Percentiles rank a stretch among this genome's conserved stretches.
These are phyloP conservation scores for Chalaropsis thielavioides DNA, from an alignment of 2,329 filamentous ascomycete species.

Conservation along the genomic window DNA sequence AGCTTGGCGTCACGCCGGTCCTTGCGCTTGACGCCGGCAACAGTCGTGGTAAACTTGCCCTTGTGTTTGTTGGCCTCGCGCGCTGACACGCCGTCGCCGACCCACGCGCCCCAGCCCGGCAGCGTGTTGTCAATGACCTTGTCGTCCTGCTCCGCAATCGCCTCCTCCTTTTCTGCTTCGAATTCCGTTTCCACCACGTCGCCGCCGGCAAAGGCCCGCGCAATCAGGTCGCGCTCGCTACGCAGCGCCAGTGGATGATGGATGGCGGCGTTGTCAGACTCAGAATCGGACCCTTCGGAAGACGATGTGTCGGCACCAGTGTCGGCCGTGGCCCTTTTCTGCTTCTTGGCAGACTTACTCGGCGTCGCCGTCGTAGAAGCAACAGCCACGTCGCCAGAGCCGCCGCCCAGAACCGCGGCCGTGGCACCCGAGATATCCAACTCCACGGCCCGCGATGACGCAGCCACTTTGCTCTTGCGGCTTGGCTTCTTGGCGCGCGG, in stretches of 20 bases:
- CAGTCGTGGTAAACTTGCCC: constrained; percentile 47
- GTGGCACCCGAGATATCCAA: constrained; percentile 14
- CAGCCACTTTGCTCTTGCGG: constrained; percentile 20
- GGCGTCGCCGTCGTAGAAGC: not conserved
- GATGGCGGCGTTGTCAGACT: constrained; percentile 23
- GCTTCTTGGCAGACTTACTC: not conserved
- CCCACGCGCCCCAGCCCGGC: constrained; percentile 89
- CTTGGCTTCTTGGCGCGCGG: constrained; percentile 23
- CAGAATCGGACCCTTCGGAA: constrained; percentile 3
- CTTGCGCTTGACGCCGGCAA: constrained; percentile 59
- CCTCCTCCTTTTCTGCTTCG: constrained; percentile 59
- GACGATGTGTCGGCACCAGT: constrained; percentile 13
- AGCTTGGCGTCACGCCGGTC: constrained; percentile 72
- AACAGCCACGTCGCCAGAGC: not conserved
- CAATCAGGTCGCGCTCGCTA: constrained; percentile 51
- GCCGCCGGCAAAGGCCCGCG: constrained; percentile 75
- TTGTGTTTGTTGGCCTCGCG: constrained; percentile 50
- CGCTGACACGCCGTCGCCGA: constrained; percentile 65
- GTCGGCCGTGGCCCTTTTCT: not conserved
- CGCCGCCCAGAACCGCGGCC: constrained; percentile 10
- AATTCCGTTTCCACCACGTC: constrained; percentile 75
- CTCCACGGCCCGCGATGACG: constrained; percentile 10
- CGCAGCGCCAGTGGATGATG: constrained; percentile 40
- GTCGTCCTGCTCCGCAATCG: constrained; percentile 63
- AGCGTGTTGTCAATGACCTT: constrained; percentile 72